Base-by-base conservation (phyloP, 306 rosid species). In the Quercus agrifolia region DNA sequence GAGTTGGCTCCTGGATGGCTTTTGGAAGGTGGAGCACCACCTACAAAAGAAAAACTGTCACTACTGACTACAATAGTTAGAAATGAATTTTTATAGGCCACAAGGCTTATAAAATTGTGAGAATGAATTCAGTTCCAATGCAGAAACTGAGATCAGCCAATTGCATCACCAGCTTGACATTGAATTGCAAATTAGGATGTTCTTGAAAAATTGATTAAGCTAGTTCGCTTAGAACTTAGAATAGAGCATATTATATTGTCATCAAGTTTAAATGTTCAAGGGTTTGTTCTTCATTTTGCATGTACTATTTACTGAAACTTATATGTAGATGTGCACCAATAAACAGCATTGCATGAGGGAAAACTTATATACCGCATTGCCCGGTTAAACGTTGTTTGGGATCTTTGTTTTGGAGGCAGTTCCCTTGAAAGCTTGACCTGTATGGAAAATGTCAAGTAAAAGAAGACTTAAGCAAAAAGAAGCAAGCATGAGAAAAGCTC, bases 381-480 rank as follows among this genome's bases (percentile, higher is more conserved):
- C 70, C 64, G 17, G 82, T 55, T 72, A 96, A 72, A 69, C 99
- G 94, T 89, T 96, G 98, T 82, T 81, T 90, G 33, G 64, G 55
- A 59, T 87, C 90, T 14, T 79, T 74, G 74, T 74, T 80, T 75
- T 93, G 92, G 74, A 96, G 87, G 86, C 99, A 96, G 88, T 96
- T 96, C 70, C 98, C 96, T 89, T 86, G 98, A 82, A 93, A 96
- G 86, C 91, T 91, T 73, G 87, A 68, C 78, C 99, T 96, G 88
- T 52, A 81, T 66, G 78, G 73, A 56, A 82, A 44, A 72, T 66
- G 71, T 49, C 70, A 49, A 63, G 79, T 79, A 74, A 82, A 56
- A 25, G 17, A 77, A 85, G 80, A 72, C 78, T 79, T 6, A 35
- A 80, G 33, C 38, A 62, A 81, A 77, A 33, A 76, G 61, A 74